These are phyloP conservation scores for Psidium guajava DNA, from an alignment of 345 rosid genomes.

Conservation along the genomic window DNA sequence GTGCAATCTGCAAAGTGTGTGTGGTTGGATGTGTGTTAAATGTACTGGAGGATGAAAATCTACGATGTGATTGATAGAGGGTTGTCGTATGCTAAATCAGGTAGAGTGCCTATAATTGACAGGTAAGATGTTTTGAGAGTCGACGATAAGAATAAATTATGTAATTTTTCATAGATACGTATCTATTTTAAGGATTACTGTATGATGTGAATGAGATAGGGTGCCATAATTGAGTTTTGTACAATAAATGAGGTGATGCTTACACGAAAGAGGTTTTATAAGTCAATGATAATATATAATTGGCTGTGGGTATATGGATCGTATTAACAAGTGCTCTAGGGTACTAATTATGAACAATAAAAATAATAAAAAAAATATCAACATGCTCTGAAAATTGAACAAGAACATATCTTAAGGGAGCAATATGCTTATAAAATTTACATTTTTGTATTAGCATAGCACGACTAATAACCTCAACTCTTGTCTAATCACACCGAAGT, in stretches of 20 bases:
- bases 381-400: not conserved
- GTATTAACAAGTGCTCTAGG: not conserved
- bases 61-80: not conserved
- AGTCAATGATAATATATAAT: not conserved
- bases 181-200: not conserved
- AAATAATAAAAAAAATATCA: too few relatives aligned
- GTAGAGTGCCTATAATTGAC: not conserved
- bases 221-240: not conserved
- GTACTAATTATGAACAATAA: not conserved
- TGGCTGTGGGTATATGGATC: not conserved
- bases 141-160: not conserved
- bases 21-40: not conserved
- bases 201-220: not conserved
- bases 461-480: not conserved
- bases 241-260: not conserved
- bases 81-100: not conserved
- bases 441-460: not conserved
- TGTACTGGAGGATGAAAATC: not conserved
- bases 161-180: not conserved
- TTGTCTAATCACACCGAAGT: too few relatives aligned
- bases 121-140: not conserved
- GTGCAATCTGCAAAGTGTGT: not conserved
- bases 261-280: not conserved
- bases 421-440: not conserved
- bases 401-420: not conserved